Evolutionary conservation across 2,329 filamentous ascomycete genomes (phyloP).

Genomic region (Boeremia exigua): DNA sequence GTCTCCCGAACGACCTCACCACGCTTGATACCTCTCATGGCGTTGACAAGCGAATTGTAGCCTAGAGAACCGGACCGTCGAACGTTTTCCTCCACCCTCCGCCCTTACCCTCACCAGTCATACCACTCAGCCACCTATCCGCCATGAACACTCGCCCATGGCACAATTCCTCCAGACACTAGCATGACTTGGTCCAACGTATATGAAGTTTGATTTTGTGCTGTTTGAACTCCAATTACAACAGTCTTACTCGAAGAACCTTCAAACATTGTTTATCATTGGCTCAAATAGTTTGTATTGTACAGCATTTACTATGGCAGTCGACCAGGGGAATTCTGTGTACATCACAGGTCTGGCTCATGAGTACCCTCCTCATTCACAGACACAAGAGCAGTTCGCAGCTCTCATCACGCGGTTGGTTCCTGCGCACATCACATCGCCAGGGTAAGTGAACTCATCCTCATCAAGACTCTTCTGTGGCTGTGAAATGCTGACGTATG

Average conservation of each 20-base stretch:
- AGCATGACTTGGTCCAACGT: background rate
- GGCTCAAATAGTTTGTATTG: background rate
- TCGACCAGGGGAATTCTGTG: background rate
- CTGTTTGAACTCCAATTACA: background rate
- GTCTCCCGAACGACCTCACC: background rate
- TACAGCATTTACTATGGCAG: background rate
- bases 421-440: slow-evolving; percentile 15
- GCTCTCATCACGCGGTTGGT: slow-evolving; percentile 16
- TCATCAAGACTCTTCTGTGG: background rate
- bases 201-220: background rate
- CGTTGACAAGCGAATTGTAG: slow-evolving; percentile 7
- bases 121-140: slow-evolving; percentile 8
- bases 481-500: background rate
- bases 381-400: slow-evolving; percentile 20
- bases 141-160: background rate
- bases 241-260: background rate
- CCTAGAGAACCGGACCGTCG: slow-evolving; percentile 1
- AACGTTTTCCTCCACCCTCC: background rate
- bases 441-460: slow-evolving; percentile 12
- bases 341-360: slow-evolving; percentile 29
- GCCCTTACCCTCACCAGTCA: slow-evolving; percentile 6
- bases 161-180: background rate
- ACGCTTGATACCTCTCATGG: slow-evolving; percentile 1
- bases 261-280: background rate
- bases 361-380: slow-evolving; percentile 22